Percentiles rank a stretch among this genome's conserved stretches.
phyloP scores from a whole-genome alignment of 208 protist species.

The Jaenimonas drosophilae region DNA sequence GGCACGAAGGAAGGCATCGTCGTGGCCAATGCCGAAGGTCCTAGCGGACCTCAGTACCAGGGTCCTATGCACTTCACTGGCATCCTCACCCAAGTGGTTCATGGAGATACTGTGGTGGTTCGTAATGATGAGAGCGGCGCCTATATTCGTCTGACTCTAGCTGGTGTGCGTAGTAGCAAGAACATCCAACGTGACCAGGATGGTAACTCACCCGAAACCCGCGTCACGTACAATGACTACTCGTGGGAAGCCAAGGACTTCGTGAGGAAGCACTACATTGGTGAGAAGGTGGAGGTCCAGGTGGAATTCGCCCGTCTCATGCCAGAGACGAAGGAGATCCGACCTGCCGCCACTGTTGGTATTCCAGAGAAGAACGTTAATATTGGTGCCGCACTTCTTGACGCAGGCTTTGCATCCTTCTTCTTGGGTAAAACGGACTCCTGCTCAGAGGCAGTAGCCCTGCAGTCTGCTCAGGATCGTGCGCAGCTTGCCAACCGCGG shows the following conservation, averaged over 20 bases:
- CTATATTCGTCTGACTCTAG: constrained; percentile 58
- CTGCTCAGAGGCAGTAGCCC: constrained; percentile 38
- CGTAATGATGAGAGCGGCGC: constrained; percentile 36
- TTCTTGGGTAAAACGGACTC: constrained; percentile 71
- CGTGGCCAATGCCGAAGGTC: constrained; percentile 14
- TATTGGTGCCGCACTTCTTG: constrained; percentile 62
- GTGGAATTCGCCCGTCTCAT: constrained; percentile 81
- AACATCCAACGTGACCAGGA: constrained; percentile 75
- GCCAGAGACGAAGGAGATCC: constrained; percentile 71
- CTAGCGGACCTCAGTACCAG: constrained; percentile 34
- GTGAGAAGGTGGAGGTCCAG: constrained; percentile 50
- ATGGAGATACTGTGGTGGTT: constrained; percentile 73
- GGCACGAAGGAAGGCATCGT: not conserved
- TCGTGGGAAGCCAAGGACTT: constrained; percentile 85
- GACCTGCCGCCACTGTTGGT: constrained; percentile 49
- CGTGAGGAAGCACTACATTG: constrained; percentile 70
- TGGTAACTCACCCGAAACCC: constrained; percentile 64
- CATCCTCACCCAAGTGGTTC: constrained; percentile 67
- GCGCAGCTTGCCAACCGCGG: constrained; percentile 38
- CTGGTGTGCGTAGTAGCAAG: constrained; percentile 71
- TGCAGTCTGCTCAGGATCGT: constrained; percentile 49
- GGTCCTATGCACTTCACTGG: constrained; percentile 52
- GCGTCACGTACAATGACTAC: constrained; percentile 80
- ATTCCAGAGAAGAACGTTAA: constrained; percentile 49
- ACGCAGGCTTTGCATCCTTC: constrained; percentile 70